These are phyloP conservation scores for Talaromyces verruculosus DNA, from an alignment of 2,329 filamentous ascomycete species.

Conservation along the genomic window DNA sequence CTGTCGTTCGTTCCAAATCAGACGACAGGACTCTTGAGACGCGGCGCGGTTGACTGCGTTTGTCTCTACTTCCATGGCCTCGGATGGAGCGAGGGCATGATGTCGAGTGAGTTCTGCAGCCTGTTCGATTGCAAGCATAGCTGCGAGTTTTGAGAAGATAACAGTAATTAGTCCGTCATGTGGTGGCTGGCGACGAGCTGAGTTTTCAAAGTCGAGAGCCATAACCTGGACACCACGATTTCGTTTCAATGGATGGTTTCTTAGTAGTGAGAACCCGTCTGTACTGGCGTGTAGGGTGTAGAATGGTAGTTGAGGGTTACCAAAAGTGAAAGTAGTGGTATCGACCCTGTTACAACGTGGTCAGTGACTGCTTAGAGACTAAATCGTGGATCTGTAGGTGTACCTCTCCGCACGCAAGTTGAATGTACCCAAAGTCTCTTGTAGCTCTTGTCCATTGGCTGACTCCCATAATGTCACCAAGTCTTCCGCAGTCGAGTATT, in stretches of 20 bases:
- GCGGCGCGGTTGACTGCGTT: constrained; percentile 47
- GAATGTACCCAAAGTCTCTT: constrained; percentile 35
- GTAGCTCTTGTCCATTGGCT: constrained; percentile 45
- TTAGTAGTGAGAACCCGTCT: constrained; percentile 44
- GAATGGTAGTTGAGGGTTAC: constrained; percentile 43
- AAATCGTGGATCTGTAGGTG: constrained; percentile 8
- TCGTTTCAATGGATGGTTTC: constrained; percentile 43
- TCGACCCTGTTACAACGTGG: constrained; percentile 34
- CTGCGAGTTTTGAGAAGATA: constrained; percentile 51
- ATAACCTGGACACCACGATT: constrained; percentile 46
- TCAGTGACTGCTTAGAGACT: constrained; percentile 22
- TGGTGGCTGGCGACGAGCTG: constrained; percentile 38
- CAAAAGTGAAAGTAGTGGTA: constrained; percentile 46
- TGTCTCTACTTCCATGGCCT: constrained; percentile 44
- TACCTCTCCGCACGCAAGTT: constrained; percentile 46
- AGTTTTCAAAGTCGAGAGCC: constrained; percentile 43
- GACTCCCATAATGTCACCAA: constrained; percentile 47
- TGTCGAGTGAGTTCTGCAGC: constrained; percentile 42
- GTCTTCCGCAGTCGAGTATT: constrained; percentile 43
- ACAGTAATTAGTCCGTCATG: constrained; percentile 47
- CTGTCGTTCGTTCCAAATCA: constrained; percentile 45
- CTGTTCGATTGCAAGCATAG: constrained; percentile 51
- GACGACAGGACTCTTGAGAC: constrained; percentile 47
- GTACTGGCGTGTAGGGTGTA: constrained; percentile 48
- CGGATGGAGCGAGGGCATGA: constrained; percentile 41